Evolutionary conservation across 2,329 filamentous ascomycete genomes (phyloP).

Genomic region (Fusarium tupiense): DNA sequence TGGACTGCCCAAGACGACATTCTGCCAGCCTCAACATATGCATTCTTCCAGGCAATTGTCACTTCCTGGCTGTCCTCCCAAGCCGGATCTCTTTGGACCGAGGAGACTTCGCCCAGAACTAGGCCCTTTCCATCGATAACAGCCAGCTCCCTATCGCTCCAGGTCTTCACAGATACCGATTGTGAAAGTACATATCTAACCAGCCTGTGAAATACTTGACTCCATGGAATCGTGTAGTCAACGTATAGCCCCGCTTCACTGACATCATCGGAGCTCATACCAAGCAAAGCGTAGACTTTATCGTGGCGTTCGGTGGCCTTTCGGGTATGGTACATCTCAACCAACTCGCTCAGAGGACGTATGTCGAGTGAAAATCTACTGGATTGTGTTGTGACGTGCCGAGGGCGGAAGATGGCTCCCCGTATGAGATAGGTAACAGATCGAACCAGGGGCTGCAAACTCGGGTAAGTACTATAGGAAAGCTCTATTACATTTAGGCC

Average conservation of each 20-base stretch:
- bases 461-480: neutral
- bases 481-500: neutral
- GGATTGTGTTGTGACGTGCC: neutral
- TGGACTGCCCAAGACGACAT: neutral
- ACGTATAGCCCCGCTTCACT: neutral
- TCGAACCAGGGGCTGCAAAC: neutral
- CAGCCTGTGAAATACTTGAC: neutral
- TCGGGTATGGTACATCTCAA: neutral
- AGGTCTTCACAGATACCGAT: neutral
- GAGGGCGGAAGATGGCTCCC: neutral
- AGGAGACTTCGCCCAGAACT: neutral
- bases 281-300: neutral
- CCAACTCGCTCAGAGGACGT: neutral
- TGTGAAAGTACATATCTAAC: neutral
- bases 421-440: neutral
- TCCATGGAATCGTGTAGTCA: neutral
- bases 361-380: neutral
- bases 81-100: neutral
- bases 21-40: neutral
- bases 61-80: neutral
- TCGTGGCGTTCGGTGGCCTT: neutral
- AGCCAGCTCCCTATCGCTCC: neutral
- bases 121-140: neutral
- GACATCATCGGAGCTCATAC: neutral
- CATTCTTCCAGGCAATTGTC: neutral